Conservation (phyloP, 306 rosid genomes). For the Casuarina glauca region DNA sequence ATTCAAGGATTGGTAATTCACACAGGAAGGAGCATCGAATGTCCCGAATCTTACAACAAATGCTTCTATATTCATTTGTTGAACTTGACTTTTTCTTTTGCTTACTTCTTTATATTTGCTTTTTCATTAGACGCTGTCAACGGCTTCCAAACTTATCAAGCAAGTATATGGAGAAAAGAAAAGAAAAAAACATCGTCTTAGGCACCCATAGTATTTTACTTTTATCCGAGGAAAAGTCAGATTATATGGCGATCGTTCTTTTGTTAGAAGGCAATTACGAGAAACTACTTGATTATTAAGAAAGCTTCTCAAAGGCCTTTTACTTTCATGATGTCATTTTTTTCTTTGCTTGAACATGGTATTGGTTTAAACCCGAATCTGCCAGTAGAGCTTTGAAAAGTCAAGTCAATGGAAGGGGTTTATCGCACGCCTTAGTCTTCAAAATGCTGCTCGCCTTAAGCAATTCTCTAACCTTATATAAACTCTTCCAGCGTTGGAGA, state of each 20-base stretch:
- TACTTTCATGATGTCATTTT: no score
- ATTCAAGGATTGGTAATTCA: no score
- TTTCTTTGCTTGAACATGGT: no score
- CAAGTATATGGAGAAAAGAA: background rate
- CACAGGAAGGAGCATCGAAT: no score
- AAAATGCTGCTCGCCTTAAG: constrained; percentile 8
- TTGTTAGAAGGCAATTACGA: no score
- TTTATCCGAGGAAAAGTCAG: background rate
- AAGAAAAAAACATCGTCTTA: background rate
- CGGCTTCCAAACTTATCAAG: background rate
- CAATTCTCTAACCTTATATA: constrained; percentile 41
- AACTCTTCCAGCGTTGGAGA: background rate
- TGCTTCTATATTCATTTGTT: background rate
- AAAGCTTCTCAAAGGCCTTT: no score
- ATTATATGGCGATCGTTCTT: no score
- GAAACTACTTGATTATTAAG: no score
- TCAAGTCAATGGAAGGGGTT: constrained; percentile 51
- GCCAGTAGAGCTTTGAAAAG: constrained; percentile 36
- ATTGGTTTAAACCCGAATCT: background rate
- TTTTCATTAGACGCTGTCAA: background rate
- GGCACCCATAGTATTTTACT: background rate
- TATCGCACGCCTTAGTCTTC: constrained; percentile 45
- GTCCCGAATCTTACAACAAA: no score
- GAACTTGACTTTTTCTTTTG: background rate
- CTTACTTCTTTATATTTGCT: background rate